Base-by-base conservation (phyloP, 108 stramenopile species). In the Chaetoceros muelleri region DNA sequence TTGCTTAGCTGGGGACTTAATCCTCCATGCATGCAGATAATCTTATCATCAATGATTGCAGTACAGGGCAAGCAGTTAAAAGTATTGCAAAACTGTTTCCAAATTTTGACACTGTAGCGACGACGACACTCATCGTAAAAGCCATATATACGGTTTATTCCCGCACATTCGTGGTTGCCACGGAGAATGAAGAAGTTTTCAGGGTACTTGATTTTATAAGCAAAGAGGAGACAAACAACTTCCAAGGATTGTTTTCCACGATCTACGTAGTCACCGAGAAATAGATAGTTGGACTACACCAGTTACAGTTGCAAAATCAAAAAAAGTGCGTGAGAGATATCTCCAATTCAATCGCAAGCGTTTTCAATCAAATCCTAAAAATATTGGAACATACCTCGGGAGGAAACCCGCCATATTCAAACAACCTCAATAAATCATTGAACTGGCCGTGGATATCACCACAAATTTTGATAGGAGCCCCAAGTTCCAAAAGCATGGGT, bases 121-220 rank as follows among this genome's bases (percentile, higher is more conserved):
- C 98, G 90, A 79, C 96, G 94, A 65, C 98, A 99, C 69, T 99
- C 98, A 68, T 99, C 98, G 65, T 97, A 99, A 64, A 99, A 98
- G 23, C 98, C 98, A 63, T 99, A 99, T 67, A 99, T 98, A 55
- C 96, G 84, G 78, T 98, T 99, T 73, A 99, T 98, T 26, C 95
- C 95, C 19, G 97, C 93, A 55, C 96, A 96, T 75, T 99, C 98
- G 77, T 99, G 98, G 74, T 99, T 99, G n/a, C 98, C 98, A 49
- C 98, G 83, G 57, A 99, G 80, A 52, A 99, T 78, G 72, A 99
- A 99, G 70, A 99, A 99, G 67, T 98, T 98, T 67, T 96, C 95
- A 20, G 96, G 96, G 62, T 98, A 98, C 81, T 99, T 99, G 74
- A 98, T 94, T 78, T 99, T 99, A 84, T 98, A 99, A 19, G 96